Evolutionary conservation across 805 yeast genomes (phyloP).

Genomic region (Saccharomycopsis oosterbeekiorum): DNA sequence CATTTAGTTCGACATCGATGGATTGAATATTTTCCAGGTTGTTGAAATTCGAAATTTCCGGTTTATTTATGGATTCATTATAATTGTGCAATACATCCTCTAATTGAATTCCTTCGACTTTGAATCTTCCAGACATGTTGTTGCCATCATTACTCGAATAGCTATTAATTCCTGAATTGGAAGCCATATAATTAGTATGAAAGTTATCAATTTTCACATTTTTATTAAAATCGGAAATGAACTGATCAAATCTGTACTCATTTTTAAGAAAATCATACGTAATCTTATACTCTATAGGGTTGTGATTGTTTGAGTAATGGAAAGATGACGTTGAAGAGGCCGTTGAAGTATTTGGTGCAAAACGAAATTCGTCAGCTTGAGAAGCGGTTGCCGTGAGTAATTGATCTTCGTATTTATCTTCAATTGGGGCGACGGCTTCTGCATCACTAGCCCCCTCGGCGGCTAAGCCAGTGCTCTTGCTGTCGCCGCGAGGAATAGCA

Average conservation of each 20-base stretch:
- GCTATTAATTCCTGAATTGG: slow-evolving; percentile 4
- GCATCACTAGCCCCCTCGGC: background rate
- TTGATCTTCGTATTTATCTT: slow-evolving; percentile 12
- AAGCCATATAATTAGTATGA: background rate
- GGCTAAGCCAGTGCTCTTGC: background rate
- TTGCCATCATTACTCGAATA: slow-evolving; percentile 12
- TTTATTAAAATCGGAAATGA: background rate
- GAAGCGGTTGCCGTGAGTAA: slow-evolving; percentile 4
- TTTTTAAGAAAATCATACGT: background rate
- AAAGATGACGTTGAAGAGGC: background rate
- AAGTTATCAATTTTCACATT: background rate
- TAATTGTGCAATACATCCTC: slow-evolving; percentile 1
- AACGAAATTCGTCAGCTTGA: background rate
- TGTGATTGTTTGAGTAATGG: background rate
- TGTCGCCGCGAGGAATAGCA: background rate
- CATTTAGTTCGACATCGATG: slow-evolving; percentile 21
- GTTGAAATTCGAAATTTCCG: slow-evolving; percentile 12
- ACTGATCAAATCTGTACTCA: background rate
- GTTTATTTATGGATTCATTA: slow-evolving; percentile 9
- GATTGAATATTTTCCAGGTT: slow-evolving; percentile 3
- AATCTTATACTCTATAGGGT: background rate
- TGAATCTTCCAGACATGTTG: background rate
- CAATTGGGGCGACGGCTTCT: background rate
- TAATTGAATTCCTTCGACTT: slow-evolving; percentile 4
- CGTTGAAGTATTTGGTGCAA: background rate